Evolutionary conservation across 305 asterid genomes (phyloP).

Genomic region (Solanum hybrid): DNA sequence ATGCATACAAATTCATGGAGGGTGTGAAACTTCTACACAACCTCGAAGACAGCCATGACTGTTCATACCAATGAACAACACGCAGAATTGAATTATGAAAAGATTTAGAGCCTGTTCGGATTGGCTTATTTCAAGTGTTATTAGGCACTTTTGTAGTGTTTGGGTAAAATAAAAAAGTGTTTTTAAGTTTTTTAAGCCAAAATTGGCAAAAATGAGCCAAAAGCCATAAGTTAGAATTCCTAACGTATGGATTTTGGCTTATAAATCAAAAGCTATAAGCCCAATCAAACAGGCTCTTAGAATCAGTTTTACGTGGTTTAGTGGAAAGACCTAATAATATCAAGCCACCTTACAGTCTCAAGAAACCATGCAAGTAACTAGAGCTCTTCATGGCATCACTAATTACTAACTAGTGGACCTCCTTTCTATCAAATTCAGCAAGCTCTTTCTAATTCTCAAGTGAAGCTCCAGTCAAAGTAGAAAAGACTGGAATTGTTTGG

Average conservation of each 20-base stretch:
- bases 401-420: background rate
- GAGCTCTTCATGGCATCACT: background rate
- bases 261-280: background rate
- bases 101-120: background rate
- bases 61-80: background rate
- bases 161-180: background rate
- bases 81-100: background rate
- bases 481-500: background rate
- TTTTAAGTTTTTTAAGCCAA: background rate
- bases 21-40: background rate
- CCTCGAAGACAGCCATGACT: background rate
- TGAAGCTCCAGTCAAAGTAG: slow-evolving; percentile 7
- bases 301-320: background rate
- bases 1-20: background rate
- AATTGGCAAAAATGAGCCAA: background rate
- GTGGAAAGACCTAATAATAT: background rate
- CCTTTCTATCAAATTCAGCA: background rate
- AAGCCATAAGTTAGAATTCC: background rate
- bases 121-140: background rate
- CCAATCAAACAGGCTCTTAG: background rate
- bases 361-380: background rate
- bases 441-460: background rate
- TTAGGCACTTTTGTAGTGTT: background rate
- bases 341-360: background rate
- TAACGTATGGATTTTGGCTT: background rate